Base-by-base conservation (phyloP, 768 basidiomycete species). In the Lactarius hatsudake region DNA sequence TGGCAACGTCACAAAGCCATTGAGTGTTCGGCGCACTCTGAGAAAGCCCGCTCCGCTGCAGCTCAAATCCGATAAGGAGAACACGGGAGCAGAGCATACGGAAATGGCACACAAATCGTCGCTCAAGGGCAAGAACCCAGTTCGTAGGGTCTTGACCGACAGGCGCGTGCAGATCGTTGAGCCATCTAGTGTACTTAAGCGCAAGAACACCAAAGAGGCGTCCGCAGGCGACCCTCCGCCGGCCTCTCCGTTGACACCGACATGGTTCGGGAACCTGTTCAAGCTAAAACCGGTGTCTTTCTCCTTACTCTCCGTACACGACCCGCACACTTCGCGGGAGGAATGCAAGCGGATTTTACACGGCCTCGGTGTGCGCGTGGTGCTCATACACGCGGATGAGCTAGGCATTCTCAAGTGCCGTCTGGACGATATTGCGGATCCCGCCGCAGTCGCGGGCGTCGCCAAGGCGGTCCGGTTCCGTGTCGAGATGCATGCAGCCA, bases 221-320 rank as follows among this genome's bases (percentile, higher is more conserved):
- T 60, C 68, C 4, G 34, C 64, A 7, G 58, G 36, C 32, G 64
- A 62, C 26, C 79, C 83, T 67, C 84, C 83, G 45, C 79, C 80
- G 7, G 78, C 83, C 53, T 78, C 80, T 23, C 77, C 79, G 2
- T 78, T 79, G n/a, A 78, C 81, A 3, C 77, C 81, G 54, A 77
- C 83, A 60, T 98, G 96, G 96, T 85, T 99, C 68, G 87, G 87
- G 54, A 91, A 88, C 72, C 83, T 97, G 51, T 96, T 98, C 84
- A 90, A 86, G 74, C 88, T 93, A 79, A 93, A 89, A 73, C 87
- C 91, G 0, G 79, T 85, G 36, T 81, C 78, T 36, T 86, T 85
- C 72, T 73, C 75, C 30, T 79, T 95, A 13, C 76, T 85, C 53
- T 93, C 89, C 5, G 76, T 81, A 17, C 81, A 83, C 63, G 86